Base-by-base conservation (phyloP, 208 protist species). In the Leptomonas seymouri region DNA sequence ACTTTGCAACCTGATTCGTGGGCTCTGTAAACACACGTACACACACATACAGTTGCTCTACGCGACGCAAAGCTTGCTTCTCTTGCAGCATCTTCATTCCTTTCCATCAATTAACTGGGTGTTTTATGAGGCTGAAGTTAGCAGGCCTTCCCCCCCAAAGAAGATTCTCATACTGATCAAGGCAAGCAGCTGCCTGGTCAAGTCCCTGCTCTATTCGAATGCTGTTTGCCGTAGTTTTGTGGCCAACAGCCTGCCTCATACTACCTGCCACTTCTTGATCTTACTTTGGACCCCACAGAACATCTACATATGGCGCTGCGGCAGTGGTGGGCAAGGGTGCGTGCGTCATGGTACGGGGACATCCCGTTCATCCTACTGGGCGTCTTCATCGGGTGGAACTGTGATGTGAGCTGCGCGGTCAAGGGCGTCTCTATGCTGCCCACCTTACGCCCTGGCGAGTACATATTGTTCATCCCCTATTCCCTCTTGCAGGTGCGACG, bases 401-500 rank as follows among this genome's bases (percentile, higher is more conserved):
- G 51, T 51, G 85, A 93, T 51, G 60, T 96, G 20, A 71, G 50
- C 30, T 94, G 86, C 66, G 74, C 75, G 2, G 82, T 92, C 3
- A 88, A 90, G 51, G 88, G 88, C 0, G 64, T 75, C 16, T 96
- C 89, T 1, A 95, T 95, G 90, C 53, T 85, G 4, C 90, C 90
- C 11, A 93, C 90, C 4, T 67, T 95, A 30, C 27, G 66, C 16
- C 87, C 87, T 28, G 78, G 82, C 11, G 87, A 93, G 59, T 89
- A 87, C 59, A 58, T 95, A 14, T 51, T 87, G 0, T 92, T 91
- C 48, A 28, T 86, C n/a, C 90, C 90, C 15, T 91, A 88, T 53
- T 59, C 74, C 20, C 20, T 91, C 0, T 67, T 91, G 18, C 36
- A 64, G 27, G 4, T 79, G 20, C 74, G 78, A 7, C 46, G 39